Base-by-base conservation (phyloP, 768 basidiomycete genomes). In the Pulveroboletus ravenelii region DNA sequence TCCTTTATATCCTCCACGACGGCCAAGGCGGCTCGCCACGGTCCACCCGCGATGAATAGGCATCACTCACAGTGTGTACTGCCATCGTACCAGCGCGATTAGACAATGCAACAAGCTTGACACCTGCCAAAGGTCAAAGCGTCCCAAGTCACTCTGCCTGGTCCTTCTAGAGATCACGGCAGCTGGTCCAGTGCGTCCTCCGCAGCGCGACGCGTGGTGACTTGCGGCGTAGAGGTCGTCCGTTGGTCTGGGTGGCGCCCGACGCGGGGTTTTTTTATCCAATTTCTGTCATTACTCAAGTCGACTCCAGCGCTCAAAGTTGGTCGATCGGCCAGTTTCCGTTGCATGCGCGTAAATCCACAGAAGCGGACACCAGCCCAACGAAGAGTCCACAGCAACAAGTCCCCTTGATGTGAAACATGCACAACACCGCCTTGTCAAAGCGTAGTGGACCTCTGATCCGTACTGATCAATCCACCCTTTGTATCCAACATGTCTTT, bases 101-200 rank as follows among this genome's bases (percentile, higher is more conserved):
- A 6, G 18, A 55, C 54, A 37, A 55, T 38, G 34, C 13, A 10
- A 9, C 31, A 9, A 10, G 30, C 20, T 34, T 49, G 46, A 56
- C 53, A 55, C 40, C 44, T 42, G 55, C 27, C 50, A 52, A n/a
- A 1, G 52, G 49, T 38, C 63, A 65, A 65, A 54, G 57, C 51
- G 34, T 10, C 23, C n/a, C n/a, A n/a, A n/a, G n/a, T n/a, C n/a
- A n/a, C n/a, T 12, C 12, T 20, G 35, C 50, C 30, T 13, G 38
- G 47, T 51, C 47, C 40, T 48, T 43, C 27, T 23, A 23, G 20
- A 30, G 45, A 25, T 41, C 51, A 42, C 23, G 46, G 46, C 31
- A n/a, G 25, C 41, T 7, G 9, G 12, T 27, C 20, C 12, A 31
- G 20, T 15, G 45, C 12, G 37, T n/a, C 40, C 38, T 51, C 17